Base-by-base conservation (phyloP, 2,329 filamentous ascomycete genomes). In the Diaporthe sp. region DNA sequence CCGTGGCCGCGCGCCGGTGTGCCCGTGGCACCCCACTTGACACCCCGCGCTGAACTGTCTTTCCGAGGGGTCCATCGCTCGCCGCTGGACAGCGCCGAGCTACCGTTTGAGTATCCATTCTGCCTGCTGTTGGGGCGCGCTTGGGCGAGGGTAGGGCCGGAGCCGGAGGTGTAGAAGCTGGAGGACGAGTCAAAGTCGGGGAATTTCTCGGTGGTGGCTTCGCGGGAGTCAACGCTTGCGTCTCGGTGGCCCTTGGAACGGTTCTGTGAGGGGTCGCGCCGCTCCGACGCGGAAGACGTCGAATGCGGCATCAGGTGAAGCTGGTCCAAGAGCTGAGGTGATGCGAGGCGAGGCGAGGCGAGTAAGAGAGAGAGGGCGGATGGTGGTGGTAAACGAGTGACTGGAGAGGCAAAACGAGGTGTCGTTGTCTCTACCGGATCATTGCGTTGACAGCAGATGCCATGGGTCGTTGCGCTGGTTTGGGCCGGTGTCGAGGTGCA, bases 1-100 rank as follows among this genome's bases (percentile, higher is more conserved):
- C 87, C 87, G 81, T 96, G 94, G 79, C 91, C 86, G 58, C 82
- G 79, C 77, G 76, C 39, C 25, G 73, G 61, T 42, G 77, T 78
- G n/a, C 72, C 67, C n/a, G 77, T 67, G 34, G 67, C 44, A 15
- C 75, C 79, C 82, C 83, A 85, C 72, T 78, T 80, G n/a, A 82
- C 78, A 25, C 77, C 76, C 46, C 79, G 78, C 44, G 76, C 80
- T 75, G 85, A 82, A 78, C 86, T 86, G 78, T 90, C 87, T 81
- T 88, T 90, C 60, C 90, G 88, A 55, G 90, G 86, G 73, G 91
- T 89, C 93, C 93, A 94, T 79, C 88, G 86, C 78, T 92, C 90
- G 73, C 84, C 82, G 46, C 46, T 37, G 31, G 83, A 82, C 19
- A 80, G 79, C 49, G 79, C 75, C 58, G 62, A 61, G 28, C 78